A percentile compares a stretch with the other conserved stretches of the same genome.
These are phyloP conservation scores for Naganishia onofrii DNA, from an alignment of 768 basidiomycete genomes.

Conservation along the genomic window DNA sequence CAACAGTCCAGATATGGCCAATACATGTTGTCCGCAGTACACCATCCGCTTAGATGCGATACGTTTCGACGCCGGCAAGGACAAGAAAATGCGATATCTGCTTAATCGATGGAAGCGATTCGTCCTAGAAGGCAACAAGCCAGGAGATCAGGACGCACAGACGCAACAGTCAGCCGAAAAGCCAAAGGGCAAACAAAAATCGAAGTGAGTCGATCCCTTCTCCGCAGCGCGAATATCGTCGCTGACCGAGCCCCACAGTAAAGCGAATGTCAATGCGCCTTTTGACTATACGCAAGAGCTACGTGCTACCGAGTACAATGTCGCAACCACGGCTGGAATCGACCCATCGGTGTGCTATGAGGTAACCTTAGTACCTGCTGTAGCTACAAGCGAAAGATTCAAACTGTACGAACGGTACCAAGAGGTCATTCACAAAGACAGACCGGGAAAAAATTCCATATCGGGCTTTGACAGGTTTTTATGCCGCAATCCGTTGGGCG, in stretches of 20 bases:
- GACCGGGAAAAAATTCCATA: constrained; percentile 55
- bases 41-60: constrained; percentile 64
- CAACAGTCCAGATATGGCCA: constrained; percentile 69
- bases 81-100: constrained; percentile 45
- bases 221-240: background rate
- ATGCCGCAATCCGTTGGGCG: constrained; percentile 71
- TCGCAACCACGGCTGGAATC: constrained; percentile 25
- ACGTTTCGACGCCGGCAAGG: constrained; percentile 34
- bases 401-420: constrained; percentile 76
- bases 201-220: background rate
- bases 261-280: constrained; percentile 49
- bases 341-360: constrained; percentile 61
- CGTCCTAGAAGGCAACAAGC: constrained; percentile 53
- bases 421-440: constrained; percentile 70
- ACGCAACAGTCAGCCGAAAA: constrained; percentile 29
- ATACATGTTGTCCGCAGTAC: constrained; percentile 89
- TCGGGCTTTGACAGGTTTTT: constrained; percentile 70
- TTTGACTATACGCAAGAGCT: constrained; percentile 57
- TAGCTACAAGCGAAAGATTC: constrained; percentile 78
- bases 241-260: constrained; percentile 34
- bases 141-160: constrained; percentile 55
- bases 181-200: constrained; percentile 34
- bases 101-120: constrained; percentile 45
- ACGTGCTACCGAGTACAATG: constrained; percentile 59
- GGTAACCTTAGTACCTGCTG: constrained; percentile 70